Conservation (phyloP, 2,329 filamentous ascomycete species). For the Coniochaeta sp. region DNA sequence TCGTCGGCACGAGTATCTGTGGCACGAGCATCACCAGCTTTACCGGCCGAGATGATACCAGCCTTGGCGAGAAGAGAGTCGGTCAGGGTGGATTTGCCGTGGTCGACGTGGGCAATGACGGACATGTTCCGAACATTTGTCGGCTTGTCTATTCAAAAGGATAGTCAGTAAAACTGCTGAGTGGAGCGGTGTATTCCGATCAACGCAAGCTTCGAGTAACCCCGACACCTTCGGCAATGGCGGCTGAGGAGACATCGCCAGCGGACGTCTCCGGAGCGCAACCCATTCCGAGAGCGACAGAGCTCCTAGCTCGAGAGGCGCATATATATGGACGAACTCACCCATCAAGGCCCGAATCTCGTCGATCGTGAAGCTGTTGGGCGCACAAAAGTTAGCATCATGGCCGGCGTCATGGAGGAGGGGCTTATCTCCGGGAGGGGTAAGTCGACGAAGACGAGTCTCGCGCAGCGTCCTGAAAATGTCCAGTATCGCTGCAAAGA, state of each 20-base stretch:
- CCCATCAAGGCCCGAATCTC: slow-evolving; percentile 73
- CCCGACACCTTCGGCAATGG: neutral
- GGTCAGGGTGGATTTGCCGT: slow-evolving; percentile 99
- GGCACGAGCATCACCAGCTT: slow-evolving; percentile 91
- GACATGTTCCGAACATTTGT: slow-evolving; percentile 86
- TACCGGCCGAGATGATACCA: slow-evolving; percentile 97
- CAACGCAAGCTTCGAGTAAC: neutral
- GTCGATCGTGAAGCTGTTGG: slow-evolving; percentile 90
- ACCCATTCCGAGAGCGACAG: neutral
- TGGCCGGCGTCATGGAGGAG: slow-evolving; percentile 14
- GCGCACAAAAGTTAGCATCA: slow-evolving; percentile 42
- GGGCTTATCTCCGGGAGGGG: slow-evolving; percentile 33
- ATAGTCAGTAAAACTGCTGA: neutral
- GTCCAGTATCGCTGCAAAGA: neutral
- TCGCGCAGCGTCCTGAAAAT: neutral
- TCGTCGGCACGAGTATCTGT: slow-evolving; percentile 97
- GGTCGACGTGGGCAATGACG: slow-evolving; percentile 99
- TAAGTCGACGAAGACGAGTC: slow-evolving; percentile 10
- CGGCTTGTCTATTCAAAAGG: slow-evolving; percentile 67
- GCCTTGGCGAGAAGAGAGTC: slow-evolving; percentile 98
- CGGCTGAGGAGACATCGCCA: neutral
- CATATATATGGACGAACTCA: slow-evolving; percentile 24
- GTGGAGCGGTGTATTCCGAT: neutral
- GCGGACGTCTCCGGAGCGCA: neutral
- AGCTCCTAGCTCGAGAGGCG: neutral